phyloP scores from a whole-genome alignment of 1,284 basidiomycete genomes.

The Porodaedalea pini region DNA sequence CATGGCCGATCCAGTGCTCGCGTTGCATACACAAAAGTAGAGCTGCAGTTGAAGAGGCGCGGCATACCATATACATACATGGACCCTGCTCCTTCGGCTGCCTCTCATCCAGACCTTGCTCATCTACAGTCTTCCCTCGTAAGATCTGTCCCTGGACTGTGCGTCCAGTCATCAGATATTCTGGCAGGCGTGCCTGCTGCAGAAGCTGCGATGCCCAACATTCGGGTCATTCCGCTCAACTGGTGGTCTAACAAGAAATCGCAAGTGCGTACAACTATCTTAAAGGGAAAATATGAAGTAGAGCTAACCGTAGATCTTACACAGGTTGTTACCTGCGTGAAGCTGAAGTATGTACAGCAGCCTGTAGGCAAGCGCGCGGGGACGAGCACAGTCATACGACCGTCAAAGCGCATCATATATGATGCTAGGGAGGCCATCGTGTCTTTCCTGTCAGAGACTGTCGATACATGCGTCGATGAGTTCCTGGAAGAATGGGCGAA shows the following conservation, averaged over 20 bases:
- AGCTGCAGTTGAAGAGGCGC: conserved; percentile 81
- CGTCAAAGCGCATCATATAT: conserved; percentile 81
- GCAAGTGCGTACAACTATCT: conserved; percentile 34
- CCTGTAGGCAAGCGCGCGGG: conserved; percentile 70
- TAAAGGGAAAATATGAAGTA: neutral
- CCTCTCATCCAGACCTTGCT: conserved; percentile 43
- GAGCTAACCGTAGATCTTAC: conserved; percentile 15
- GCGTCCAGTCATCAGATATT: conserved; percentile 77
- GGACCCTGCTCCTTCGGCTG: conserved; percentile 49
- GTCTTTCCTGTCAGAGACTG: conserved; percentile 80
- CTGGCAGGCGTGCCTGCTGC: conserved; percentile 76
- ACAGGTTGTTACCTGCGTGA: conserved; percentile 83
- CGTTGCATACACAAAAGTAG: conserved; percentile 85
- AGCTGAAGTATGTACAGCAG: conserved; percentile 83
- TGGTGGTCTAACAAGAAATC: conserved; percentile 85
- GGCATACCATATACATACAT: conserved; percentile 77
- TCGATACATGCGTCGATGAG: conserved; percentile 82
- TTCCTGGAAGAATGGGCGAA: conserved; percentile 90
- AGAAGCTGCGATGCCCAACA: conserved; percentile 88
- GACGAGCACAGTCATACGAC: conserved; percentile 62
- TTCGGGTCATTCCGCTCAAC: conserved; percentile 81
- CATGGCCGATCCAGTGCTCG: conserved; percentile 57
- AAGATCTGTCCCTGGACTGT: conserved; percentile 74
- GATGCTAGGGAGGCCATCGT: conserved; percentile 82
- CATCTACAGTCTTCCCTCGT: conserved; percentile 66